Base-by-base conservation (phyloP, 805 yeast genomes). In the Monosporozyma siamensis region DNA sequence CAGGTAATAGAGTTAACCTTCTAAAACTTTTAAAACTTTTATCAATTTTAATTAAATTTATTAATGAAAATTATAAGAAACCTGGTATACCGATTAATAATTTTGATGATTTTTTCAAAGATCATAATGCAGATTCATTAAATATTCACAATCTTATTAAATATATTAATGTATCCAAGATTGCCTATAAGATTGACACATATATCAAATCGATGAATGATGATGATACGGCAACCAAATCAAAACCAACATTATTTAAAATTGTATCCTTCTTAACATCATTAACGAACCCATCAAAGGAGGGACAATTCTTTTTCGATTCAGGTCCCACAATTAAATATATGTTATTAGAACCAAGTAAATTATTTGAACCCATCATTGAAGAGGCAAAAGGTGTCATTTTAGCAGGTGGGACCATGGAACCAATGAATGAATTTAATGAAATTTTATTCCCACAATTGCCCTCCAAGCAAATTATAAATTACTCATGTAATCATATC, bases 361-460 rank as follows among this genome's bases (percentile, higher is more conserved):
- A 74, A 38, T 67, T 75, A 3, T 86, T 89, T 55, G 67, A 70
- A 42, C 80, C 78, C 2, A 68, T 90, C 3, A 75, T 85, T 0
- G 76, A 77, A 3, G 72, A 76, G 11, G 70, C 87, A 0, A 70
- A 70, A 48, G 80, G 89, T 58, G 82, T 89, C 0, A 67, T 90
- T 2, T 58, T 89, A 3, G 92, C 95, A 2, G 97, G 97, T 27
- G 97, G 97, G 11, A 89, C 97, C 0, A 86, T 88, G 95, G 90
- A 84, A 55, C 97, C 97, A 0, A 68, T 79, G 26, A 55, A 68
- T n/a, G 95, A 89, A 49, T 83, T 79, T 56, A 61, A 72, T 5
- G 66, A 75, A n/a, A 75, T 71, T 48, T 62, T 88, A 29, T 76
- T 85, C 39, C 94, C 95, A 0, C 70, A 74, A 34, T 43, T 82